Conservation (phyloP, 768 basidiomycete genomes). For the Imleria badia region DNA sequence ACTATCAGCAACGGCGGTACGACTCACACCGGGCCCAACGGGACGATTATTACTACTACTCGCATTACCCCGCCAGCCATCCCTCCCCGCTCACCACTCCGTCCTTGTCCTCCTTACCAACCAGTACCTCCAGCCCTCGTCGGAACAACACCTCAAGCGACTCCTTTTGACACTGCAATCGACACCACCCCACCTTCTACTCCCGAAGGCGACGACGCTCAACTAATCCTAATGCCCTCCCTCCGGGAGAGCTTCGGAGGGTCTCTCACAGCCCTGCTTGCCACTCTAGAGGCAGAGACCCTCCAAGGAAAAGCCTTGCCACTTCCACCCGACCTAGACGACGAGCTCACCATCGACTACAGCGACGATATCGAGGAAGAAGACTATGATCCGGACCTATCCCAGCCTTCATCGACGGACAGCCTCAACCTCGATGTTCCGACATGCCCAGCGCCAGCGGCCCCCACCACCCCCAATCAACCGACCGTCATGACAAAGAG, state of each 20-base stretch:
- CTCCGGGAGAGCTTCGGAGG: slow-evolving; percentile 33
- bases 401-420: slow-evolving; percentile 27
- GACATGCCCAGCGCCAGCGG: slow-evolving; percentile 1
- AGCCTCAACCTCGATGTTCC: slow-evolving; percentile 23
- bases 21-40: slow-evolving; percentile 7
- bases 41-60: background rate
- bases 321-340: slow-evolving; percentile 28
- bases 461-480: slow-evolving; percentile 28
- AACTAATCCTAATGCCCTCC: slow-evolving; percentile 28
- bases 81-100: slow-evolving; percentile 33
- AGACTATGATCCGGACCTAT: slow-evolving; percentile 27
- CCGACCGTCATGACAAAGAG: slow-evolving; percentile 57
- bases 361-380: slow-evolving; percentile 27
- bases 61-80: slow-evolving; percentile 21
- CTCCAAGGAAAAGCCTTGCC: slow-evolving; percentile 33
- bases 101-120: slow-evolving; percentile 24
- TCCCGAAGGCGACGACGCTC: slow-evolving; percentile 14
- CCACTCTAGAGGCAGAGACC: slow-evolving; percentile 29
- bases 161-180: background rate
- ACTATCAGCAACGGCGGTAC: slow-evolving; percentile 10
- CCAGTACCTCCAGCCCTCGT: slow-evolving; percentile 9
- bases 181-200: background rate
- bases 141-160: slow-evolving; percentile 11
- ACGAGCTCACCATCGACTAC: slow-evolving; percentile 21
- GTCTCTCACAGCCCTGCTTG: slow-evolving; percentile 32